These are phyloP conservation scores for Podospora tetraspora DNA, from an alignment of 495 filamentous ascomycete genomes.

Conservation along the genomic window DNA sequence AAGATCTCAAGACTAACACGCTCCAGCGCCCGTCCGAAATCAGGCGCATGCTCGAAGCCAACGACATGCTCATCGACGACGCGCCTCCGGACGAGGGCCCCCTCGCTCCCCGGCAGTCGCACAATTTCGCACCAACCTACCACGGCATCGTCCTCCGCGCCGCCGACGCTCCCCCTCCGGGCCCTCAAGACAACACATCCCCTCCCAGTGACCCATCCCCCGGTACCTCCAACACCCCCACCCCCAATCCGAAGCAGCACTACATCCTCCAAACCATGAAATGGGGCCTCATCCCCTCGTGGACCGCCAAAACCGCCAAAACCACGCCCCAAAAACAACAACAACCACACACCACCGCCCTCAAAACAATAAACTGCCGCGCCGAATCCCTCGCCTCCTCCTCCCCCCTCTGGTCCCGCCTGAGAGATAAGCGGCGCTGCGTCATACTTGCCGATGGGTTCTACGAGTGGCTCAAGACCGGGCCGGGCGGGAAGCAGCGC, in stretches of 20 bases:
- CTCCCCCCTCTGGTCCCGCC: conserved; percentile 81
- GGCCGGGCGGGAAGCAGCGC: conserved; percentile 62
- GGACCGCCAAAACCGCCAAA: conserved; percentile 26
- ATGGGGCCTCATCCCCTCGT: conserved; percentile 59
- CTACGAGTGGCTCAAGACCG: conserved; percentile 92
- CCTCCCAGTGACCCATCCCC: background rate
- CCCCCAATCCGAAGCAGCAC: conserved; percentile 14
- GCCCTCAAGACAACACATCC: background rate
- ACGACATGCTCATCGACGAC: conserved; percentile 73
- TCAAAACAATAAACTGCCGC: conserved; percentile 92
- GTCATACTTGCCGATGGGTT: conserved; percentile 85
- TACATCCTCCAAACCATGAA: conserved; percentile 90
- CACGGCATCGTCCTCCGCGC: conserved; percentile 84
- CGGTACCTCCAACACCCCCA: background rate
- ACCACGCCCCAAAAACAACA: conserved; percentile 37
- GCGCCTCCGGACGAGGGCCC: conserved; percentile 60
- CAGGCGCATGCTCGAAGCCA: conserved; percentile 61
- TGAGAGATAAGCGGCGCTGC: conserved; percentile 86
- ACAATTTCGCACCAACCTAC: conserved; percentile 90
- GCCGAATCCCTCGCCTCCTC: conserved; percentile 76
- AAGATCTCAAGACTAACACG: conserved; percentile 1
- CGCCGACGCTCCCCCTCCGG: conserved; percentile 20
- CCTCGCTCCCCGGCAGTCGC: conserved; percentile 63
- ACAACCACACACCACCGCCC: conserved; percentile 59
- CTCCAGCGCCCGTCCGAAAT: conserved; percentile 58